phyloP scores from a whole-genome alignment of 192 early-diverging fungal species.

The Coemansia sp. region DNA sequence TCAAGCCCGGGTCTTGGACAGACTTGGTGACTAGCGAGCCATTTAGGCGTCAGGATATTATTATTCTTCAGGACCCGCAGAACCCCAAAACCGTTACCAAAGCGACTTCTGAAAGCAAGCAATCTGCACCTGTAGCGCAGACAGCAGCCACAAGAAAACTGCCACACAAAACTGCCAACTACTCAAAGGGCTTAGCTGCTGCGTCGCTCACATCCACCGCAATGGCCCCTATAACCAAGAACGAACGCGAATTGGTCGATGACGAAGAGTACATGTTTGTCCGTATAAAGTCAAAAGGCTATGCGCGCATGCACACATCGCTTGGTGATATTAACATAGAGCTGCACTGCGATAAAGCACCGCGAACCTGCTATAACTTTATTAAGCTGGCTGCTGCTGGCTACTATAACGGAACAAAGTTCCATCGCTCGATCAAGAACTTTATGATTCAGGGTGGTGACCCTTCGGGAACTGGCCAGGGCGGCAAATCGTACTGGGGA shows the following conservation, averaged over 20 bases:
- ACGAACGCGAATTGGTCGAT: constrained; percentile 65
- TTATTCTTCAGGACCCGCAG: constrained; percentile 72
- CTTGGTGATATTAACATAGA: constrained; percentile 46
- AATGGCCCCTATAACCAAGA: constrained; percentile 65
- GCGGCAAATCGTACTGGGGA: constrained; percentile 74
- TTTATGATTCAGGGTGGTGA: constrained; percentile 99
- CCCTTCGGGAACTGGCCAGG: constrained; percentile 90
- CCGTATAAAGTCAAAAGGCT: constrained; percentile 77
- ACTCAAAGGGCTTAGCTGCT: constrained; percentile 73
- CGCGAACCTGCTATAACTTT: constrained; percentile 91
- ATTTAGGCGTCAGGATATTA: constrained; percentile 83
- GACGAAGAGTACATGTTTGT: constrained; percentile 91
- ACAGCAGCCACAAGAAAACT: constrained; percentile 49
- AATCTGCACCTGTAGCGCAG: background rate
- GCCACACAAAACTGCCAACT: constrained; percentile 78
- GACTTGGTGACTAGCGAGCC: constrained; percentile 86
- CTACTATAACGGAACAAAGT: constrained; percentile 80
- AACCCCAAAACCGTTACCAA: constrained; percentile 26
- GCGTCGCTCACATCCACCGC: constrained; percentile 87
- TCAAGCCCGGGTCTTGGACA: constrained; percentile 78
- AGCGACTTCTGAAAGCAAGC: too few species aligned
- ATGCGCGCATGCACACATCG: constrained; percentile 75
- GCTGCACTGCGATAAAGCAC: constrained; percentile 58
- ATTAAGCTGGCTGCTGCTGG: constrained; percentile 66
- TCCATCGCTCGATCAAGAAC: constrained; percentile 85